These are phyloP conservation scores for Epichloe elymi DNA, from an alignment of 2,329 filamentous ascomycete genomes.

Conservation along the genomic window DNA sequence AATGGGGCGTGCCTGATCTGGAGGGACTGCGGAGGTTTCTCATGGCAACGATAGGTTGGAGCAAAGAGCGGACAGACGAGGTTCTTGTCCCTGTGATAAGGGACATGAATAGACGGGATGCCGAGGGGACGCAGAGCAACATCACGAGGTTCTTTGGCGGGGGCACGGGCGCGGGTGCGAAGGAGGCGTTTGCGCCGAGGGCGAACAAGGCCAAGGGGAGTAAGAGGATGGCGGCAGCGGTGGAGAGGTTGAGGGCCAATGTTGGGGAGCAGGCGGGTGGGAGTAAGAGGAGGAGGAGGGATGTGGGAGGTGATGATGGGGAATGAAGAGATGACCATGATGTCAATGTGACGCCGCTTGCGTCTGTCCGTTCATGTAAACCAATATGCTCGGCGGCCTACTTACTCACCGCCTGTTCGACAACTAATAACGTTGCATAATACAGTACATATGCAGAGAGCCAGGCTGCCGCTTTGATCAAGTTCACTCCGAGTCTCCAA, in stretches of 20 bases:
- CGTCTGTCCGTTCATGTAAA: too few species aligned
- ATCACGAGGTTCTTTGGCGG: slow-evolving; percentile 90
- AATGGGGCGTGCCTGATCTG: slow-evolving; percentile 92
- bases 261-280: slow-evolving; percentile 7
- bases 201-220: slow-evolving; percentile 49
- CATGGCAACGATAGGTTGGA: slow-evolving; percentile 89
- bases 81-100: slow-evolving; percentile 88
- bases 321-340: slow-evolving; percentile 4
- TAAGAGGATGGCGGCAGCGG: slow-evolving; percentile 62
- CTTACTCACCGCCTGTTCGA: too few species aligned
- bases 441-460: too few species aligned
- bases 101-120: slow-evolving; percentile 82
- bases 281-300: slow-evolving; percentile 11
- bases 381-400: too few species aligned
- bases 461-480: too few species aligned
- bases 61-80: slow-evolving; percentile 82
- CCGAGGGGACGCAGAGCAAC: slow-evolving; percentile 88
- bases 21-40: slow-evolving; percentile 73
- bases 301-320: slow-evolving; percentile 5
- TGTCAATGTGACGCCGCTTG: too few species aligned
- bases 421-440: too few species aligned
- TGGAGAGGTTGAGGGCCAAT: slow-evolving; percentile 46
- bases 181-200: slow-evolving; percentile 56
- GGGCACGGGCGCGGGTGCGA: slow-evolving; percentile 52
- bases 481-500: too few species aligned